phyloP scores from a whole-genome alignment of 345 rosid genomes.

The Citrus cavaleriei region DNA sequence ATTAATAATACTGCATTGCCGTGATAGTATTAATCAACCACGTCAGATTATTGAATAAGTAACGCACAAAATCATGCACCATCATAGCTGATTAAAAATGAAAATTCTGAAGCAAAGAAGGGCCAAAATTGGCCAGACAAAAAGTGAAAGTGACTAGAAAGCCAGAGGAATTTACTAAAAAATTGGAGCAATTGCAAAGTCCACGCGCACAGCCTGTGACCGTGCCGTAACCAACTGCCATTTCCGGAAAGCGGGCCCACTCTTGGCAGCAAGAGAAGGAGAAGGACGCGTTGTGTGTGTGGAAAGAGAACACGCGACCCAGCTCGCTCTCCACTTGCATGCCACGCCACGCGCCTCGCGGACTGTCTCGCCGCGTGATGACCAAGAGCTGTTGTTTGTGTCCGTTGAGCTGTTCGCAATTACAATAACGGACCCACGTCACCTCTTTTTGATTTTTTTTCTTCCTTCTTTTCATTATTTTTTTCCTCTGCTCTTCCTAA shows the following conservation, averaged over 20 bases:
- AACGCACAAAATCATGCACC: not conserved
- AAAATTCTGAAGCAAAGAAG: not conserved
- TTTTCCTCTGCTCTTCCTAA: too few relatives aligned
- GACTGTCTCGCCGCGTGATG: not conserved
- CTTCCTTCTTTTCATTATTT: too few relatives aligned
- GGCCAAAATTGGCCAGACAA: not conserved
- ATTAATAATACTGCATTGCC: too few relatives aligned
- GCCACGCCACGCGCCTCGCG: not conserved
- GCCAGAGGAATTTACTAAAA: not conserved
- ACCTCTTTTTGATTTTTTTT: too few relatives aligned
- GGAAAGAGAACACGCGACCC: not conserved
- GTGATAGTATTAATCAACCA: too few relatives aligned
- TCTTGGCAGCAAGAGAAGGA: not conserved
- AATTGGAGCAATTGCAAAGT: not conserved
- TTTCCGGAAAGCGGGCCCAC: not conserved
- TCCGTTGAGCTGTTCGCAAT: not conserved
- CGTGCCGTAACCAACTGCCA: not conserved
- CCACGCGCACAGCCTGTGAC: constrained; percentile 23
- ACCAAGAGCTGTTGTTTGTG: not conserved
- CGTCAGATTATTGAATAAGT: too few relatives aligned
- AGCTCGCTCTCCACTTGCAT: not conserved
- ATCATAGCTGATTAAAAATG: not conserved
- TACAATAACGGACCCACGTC: not conserved
- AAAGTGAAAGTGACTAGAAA: not conserved
- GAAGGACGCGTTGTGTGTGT: constrained; percentile 7